Evolutionary conservation across 1,139 yeast genomes (phyloP), one percentile per base, ranked within the genome.

Genomic region (Suhomyces wounanorum): DNA sequence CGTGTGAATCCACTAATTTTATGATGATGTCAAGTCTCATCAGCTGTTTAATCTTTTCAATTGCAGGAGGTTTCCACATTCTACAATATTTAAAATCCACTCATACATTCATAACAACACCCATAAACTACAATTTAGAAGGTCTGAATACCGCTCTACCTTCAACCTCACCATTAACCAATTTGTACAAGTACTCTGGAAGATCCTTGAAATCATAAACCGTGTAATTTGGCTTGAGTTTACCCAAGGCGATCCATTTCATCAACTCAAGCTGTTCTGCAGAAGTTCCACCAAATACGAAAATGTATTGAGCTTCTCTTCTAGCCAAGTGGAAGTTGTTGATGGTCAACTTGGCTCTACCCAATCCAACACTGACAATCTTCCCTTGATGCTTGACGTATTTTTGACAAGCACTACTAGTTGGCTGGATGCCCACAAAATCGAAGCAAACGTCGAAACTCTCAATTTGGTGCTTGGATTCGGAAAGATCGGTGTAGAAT

Each of bases 131-230:
- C 43, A 56, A 52, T 48, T 56, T 57, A 10, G 55, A 47, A 26
- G 80, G 79, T 44, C 64, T 67, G 54, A 79, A 73, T 1, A 76
- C 83, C 18, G 77, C 63, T 55, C 84, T 65, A 1, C 83, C 82
- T 37, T 67, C 63, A 31, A 78, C 62, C 53, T 74, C 62, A 1
- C 83, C 83, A 14, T 64, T 53, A 11, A 60, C 66, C 54, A 80
- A 67, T 46, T 67, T 66, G 13, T 70, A 61, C 47, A 78, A 59
- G 49, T 68, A 68, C 40, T 66, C 60, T 0, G 78, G 77, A 45
- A 79, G 62, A 14, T 74, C 69, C 28, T 64, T 63, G 58, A 79
- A 69, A 14, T 66, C 63, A 13, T 63, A 72, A 13, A 63, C 56
- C 13, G 63, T 62, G 23, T 72, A 67, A 16, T 68, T 58, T 0